Conservation (phyloP, 768 basidiomycete species). For the Hortiboletus flavorubellus region DNA sequence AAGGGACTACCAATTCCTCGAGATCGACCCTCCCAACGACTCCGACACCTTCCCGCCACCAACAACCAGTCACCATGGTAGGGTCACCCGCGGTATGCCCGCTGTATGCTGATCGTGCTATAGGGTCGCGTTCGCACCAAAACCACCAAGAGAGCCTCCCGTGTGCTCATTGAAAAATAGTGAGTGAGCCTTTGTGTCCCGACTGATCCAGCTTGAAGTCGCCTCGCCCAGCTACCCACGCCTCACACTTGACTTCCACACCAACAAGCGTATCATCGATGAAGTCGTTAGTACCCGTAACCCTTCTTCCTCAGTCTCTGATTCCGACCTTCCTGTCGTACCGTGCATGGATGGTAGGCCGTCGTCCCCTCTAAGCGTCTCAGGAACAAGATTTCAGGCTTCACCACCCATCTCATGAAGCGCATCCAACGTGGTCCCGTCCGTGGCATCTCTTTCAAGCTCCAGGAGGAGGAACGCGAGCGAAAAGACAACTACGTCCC, state of each 20-base stretch:
- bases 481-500: constrained; percentile 99
- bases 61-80: constrained; percentile 49
- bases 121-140: constrained; percentile 99
- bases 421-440: constrained; percentile 98
- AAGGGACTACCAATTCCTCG: not conserved
- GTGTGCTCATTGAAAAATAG: constrained; percentile 99
- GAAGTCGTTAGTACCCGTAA: constrained; percentile 69
- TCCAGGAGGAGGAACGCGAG: constrained; percentile 99
- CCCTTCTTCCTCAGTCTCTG: not conserved
- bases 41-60: constrained; percentile 26
- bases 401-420: constrained; percentile 99
- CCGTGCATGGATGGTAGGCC: constrained; percentile 47
- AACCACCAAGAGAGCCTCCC: constrained; percentile 99
- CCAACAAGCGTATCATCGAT: constrained; percentile 98
- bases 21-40: constrained; percentile 3
- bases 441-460: constrained; percentile 99
- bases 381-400: constrained; percentile 99
- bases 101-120: constrained; percentile 3
- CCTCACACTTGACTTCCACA: constrained; percentile 99
- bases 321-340: not conserved
- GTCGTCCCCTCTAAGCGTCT: constrained; percentile 97
- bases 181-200: constrained; percentile 37
- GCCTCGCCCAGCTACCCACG: constrained; percentile 81
- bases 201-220: not conserved
- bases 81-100: constrained; percentile 4